phyloP scores from a whole-genome alignment of 805 yeast species.

The Jamesozyma spencerorum region DNA sequence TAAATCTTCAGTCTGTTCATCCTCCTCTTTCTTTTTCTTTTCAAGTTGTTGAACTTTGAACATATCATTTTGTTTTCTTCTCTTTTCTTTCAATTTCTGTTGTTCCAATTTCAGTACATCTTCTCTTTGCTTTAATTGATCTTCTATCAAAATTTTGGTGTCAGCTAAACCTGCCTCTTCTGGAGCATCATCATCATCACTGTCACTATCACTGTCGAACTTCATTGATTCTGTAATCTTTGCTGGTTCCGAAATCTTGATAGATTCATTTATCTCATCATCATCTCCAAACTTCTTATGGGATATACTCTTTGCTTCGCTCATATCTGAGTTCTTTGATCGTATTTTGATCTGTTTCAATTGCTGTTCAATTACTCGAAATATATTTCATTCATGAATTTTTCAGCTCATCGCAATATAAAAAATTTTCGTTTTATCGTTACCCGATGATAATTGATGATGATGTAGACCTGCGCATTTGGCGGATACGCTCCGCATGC shows the following conservation, averaged over 20 bases:
- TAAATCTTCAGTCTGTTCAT: conserved; percentile 8
- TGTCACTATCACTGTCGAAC: conserved; percentile 18
- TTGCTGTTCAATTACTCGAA: neutral
- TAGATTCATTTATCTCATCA: conserved; percentile 5
- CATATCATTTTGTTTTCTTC: conserved; percentile 25
- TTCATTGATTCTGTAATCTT: neutral
- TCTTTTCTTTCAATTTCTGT: conserved; percentile 25
- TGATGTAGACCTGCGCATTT: no score
- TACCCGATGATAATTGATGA: neutral
- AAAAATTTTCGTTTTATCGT: neutral
- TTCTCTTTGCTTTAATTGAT: conserved; percentile 21
- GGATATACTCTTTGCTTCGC: conserved; percentile 1
- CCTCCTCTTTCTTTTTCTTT: conserved; percentile 15
- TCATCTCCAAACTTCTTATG: conserved; percentile 23
- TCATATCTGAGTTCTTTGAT: neutral
- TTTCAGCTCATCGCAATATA: conserved; percentile 2
- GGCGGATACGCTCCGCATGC: no score
- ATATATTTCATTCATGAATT: neutral
- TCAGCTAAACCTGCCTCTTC: conserved; percentile 36
- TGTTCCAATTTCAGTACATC: conserved; percentile 21
- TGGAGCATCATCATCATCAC: conserved; percentile 42
- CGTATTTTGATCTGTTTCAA: conserved; percentile 1
- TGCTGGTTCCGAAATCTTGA: no score
- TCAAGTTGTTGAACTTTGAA: conserved; percentile 29
- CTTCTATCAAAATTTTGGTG: conserved; percentile 21